Conservation (phyloP, 306 rosid species). For the Neltuma alba region DNA sequence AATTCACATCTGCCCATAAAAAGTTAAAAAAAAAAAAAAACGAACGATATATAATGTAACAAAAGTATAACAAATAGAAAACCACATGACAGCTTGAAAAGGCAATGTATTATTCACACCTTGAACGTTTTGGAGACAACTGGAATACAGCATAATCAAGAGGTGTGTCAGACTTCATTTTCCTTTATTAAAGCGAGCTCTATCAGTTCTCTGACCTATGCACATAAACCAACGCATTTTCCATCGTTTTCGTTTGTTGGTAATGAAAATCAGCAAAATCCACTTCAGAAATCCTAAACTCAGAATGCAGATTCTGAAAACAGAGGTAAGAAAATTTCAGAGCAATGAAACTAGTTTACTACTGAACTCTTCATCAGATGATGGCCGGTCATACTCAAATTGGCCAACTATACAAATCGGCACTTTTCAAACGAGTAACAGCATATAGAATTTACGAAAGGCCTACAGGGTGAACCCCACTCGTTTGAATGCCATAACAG, state of each 20-base stretch:
- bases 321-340: not conserved
- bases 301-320: conserved; percentile 42
- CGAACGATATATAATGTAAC: conserved; percentile 1
- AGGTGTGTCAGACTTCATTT: conserved; percentile 85
- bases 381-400: conserved; percentile 36
- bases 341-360: not conserved
- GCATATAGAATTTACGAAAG: conserved; percentile 29
- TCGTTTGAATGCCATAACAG: conserved; percentile 36
- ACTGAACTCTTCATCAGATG: conserved; percentile 27
- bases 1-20: conserved; percentile 75
- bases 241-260: not conserved
- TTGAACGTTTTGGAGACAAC: conserved; percentile 81
- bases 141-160: conserved; percentile 89
- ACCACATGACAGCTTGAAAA: no score
- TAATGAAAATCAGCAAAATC: not conserved
- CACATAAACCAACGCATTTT: conserved; percentile 44
- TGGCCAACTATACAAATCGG: not conserved
- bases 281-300: conserved; percentile 24
- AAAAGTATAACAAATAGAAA: conserved; percentile 15
- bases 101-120: no score
- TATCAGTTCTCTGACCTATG: conserved; percentile 43
- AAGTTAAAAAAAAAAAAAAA: no score
- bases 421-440: conserved; percentile 40
- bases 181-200: conserved; percentile 44
- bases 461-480: conserved; percentile 48